Percentiles rank a stretch among this genome's conserved stretches.
These are phyloP conservation scores for Chlorella sp. DNA, from an alignment of 139 green algal genomes.

Conservation along the genomic window DNA sequence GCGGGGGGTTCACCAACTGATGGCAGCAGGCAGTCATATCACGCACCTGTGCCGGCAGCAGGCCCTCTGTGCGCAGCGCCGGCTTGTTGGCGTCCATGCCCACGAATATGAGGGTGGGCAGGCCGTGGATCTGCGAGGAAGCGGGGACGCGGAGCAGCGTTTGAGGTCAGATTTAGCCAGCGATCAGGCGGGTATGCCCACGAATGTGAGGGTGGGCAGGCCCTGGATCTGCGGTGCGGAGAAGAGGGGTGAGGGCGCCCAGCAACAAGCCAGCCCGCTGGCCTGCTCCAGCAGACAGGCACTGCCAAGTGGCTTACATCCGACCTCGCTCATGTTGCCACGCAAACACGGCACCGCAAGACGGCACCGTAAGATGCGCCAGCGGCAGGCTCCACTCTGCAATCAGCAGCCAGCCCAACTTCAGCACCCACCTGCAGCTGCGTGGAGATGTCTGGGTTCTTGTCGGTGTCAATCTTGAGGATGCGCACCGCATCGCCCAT, in stretches of 20 bases:
- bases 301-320: neutral
- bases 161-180: too few species aligned
- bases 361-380: too few species aligned
- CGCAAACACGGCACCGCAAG: conserved; percentile 7
- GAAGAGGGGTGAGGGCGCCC: too few species aligned
- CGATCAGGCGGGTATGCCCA: too few species aligned
- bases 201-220: too few species aligned
- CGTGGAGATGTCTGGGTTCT: conserved; percentile 83
- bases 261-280: too few species aligned
- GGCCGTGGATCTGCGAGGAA: conserved; percentile 86
- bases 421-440: conserved; percentile 61
- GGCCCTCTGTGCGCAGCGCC: conserved; percentile 89
- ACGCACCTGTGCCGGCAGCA: conserved; percentile 71
- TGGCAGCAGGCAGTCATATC: neutral
- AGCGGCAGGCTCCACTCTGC: too few species aligned
- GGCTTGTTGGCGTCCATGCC: conserved; percentile 85
- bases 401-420: too few species aligned
- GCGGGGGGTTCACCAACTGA: too few species aligned
- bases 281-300: too few species aligned
- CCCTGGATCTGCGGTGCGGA: too few species aligned
- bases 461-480: conserved; percentile 95
- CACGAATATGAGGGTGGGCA: conserved; percentile 96
- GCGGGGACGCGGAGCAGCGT: neutral
- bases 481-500: conserved; percentile 80
- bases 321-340: neutral